Evolutionary conservation across 164 flowering plant species (phyloP), one percentile per base, ranked within the genome.

Genomic region (Nymphaea colorata): DNA sequence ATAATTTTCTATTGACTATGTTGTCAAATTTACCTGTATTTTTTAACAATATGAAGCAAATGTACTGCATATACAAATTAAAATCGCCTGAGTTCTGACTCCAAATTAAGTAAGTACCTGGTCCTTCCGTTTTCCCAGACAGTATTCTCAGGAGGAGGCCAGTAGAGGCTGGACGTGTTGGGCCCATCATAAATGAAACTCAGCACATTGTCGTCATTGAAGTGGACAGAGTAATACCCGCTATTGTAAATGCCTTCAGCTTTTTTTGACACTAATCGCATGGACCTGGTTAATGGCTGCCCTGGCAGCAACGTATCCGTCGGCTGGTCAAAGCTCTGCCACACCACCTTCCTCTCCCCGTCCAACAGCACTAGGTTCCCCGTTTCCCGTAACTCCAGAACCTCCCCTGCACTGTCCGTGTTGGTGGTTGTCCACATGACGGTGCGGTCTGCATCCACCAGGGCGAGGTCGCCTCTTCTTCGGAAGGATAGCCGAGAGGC

Each of bases 241-340:
- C 86, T 70, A 8, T 61, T 66, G 59, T 47, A 74, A 10, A 57
- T 63, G 3, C 72, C 73, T 16, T 53, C 41, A 8, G 77, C 70
- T 59, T 44, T 2, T 0, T 60, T 4, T 2, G 87, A 77, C 7
- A 77, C 64, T 45, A 84, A 47, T 42, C 44, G 76, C 7, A 16
- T 67, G 14, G 14, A 6, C 63, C 15, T 25, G 0, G 63, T 61
- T 6, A 94, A 74, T 3, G 85, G 82, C 62, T 94, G 98, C 71
- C 84, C 83, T 2, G 97, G 97, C 55, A 93, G 86, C 68, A 91
- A 86, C 3, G 98, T 89, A 72, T 94, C 96, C 0, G 97, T 84
- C 4, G 98, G 96, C 74, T 89, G 83, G 1, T 86, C 77, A 69
- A 91, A 94, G 76, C 85, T 84, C 69, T 94, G 83, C 97, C 96